phyloP scores from a whole-genome alignment of 192 early-diverging fungal genomes.

The Martensiomyces pterosporus region DNA sequence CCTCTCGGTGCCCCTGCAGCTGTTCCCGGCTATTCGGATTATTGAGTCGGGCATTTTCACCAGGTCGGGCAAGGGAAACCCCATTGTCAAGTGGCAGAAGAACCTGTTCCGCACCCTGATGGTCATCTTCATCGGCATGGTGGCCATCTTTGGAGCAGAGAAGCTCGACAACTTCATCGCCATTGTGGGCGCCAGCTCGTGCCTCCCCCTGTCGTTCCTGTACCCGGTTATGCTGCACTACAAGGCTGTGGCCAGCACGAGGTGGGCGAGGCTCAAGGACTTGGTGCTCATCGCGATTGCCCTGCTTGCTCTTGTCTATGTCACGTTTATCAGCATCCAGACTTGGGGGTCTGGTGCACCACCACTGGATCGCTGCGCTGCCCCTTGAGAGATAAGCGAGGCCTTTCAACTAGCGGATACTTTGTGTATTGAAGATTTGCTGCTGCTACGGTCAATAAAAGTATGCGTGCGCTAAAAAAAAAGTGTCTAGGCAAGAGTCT shows the following conservation, averaged over 20 bases:
- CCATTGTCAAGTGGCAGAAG: slow-evolving; percentile 79
- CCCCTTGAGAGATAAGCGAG: background rate
- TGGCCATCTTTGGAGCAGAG: slow-evolving; percentile 72
- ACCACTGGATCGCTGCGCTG: slow-evolving; percentile 31
- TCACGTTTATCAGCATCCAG: slow-evolving; percentile 71
- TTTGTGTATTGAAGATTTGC: no score
- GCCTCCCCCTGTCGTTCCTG: slow-evolving; percentile 72
- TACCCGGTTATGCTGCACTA: slow-evolving; percentile 86
- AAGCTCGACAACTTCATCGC: slow-evolving; percentile 80
- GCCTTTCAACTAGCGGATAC: no score
- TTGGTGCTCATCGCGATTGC: slow-evolving; percentile 64
- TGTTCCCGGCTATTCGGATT: slow-evolving; percentile 93
- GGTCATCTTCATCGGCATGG: slow-evolving; percentile 61
- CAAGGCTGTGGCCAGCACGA: slow-evolving; percentile 55
- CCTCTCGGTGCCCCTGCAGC: slow-evolving; percentile 85
- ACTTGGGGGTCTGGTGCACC: slow-evolving; percentile 40
- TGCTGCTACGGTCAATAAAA: no score
- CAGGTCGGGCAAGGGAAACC: slow-evolving; percentile 74
- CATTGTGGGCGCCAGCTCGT: slow-evolving; percentile 76
- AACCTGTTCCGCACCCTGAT: slow-evolving; percentile 73
- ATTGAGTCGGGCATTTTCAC: slow-evolving; percentile 83
- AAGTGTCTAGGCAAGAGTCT: slow-evolving; percentile 7
- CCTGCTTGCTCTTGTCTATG: slow-evolving; percentile 68
- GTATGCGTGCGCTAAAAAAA: no score
- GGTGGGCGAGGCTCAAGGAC: slow-evolving; percentile 53